Evolutionary conservation across 805 yeast species (phyloP).

Genomic region (Ogataea paraovalis): DNA sequence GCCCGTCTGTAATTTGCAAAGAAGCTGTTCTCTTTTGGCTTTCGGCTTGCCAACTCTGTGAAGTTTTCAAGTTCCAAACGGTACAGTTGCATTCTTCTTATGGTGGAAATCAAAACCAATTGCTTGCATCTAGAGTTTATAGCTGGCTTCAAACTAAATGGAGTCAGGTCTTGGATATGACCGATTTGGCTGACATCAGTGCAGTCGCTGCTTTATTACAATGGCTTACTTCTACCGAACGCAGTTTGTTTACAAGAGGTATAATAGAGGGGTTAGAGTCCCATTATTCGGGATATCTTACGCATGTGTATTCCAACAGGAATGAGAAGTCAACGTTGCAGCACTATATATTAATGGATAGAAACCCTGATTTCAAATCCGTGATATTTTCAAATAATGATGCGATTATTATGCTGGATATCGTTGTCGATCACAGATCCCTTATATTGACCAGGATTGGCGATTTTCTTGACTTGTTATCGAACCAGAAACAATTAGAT

Average conservation of each 20-base stretch:
- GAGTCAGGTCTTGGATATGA: conserved; percentile 25
- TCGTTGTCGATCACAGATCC: background rate
- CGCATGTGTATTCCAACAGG: conserved; percentile 1
- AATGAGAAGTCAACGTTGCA: background rate
- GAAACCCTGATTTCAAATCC: background rate
- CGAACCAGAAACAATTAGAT: background rate
- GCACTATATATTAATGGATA: conserved; percentile 4
- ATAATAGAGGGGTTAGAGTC: background rate
- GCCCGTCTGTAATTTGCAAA: conserved; percentile 47
- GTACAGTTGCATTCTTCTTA: conserved; percentile 22
- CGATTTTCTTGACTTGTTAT: background rate
- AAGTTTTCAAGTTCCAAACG: conserved; percentile 29
- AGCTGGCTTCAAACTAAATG: conserved; percentile 53
- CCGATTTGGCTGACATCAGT: conserved; percentile 10
- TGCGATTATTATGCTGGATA: background rate
- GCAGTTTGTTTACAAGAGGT: background rate
- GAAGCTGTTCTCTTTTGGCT: conserved; percentile 56
- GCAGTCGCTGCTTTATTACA: conserved; percentile 33
- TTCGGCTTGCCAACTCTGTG: conserved; percentile 35
- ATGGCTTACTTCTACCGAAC: conserved; percentile 39
- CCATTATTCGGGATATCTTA: conserved; percentile 1
- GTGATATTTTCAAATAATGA: background rate
- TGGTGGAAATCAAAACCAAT: conserved; percentile 8
- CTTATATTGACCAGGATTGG: background rate
- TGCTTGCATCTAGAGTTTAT: conserved; percentile 30